Percentiles rank a stretch among this genome's conserved stretches.
These are phyloP conservation scores for Pythium utonaiense DNA, from an alignment of 352 stramenopile species.

Conservation along the genomic window DNA sequence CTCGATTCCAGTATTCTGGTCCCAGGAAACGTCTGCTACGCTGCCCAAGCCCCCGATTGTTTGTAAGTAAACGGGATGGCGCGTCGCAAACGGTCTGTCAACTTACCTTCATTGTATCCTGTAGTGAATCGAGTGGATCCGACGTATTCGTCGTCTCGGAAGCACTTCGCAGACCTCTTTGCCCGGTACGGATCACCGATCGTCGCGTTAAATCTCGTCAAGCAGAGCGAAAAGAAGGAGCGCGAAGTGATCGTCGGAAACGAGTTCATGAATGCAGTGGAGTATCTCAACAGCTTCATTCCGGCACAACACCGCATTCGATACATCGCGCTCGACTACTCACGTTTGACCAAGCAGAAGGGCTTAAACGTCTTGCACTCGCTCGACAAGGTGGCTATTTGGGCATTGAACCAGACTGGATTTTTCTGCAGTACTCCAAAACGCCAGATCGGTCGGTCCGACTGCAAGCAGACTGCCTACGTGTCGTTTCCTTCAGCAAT, in stretches of 20 bases:
- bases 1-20: slow-evolving; percentile 99
- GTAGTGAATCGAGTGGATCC: slow-evolving; percentile 95
- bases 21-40: slow-evolving; percentile 97
- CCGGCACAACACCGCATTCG: slow-evolving; percentile 91
- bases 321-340: slow-evolving; percentile 97
- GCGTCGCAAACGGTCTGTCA: not conserved
- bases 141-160: slow-evolving; percentile 94
- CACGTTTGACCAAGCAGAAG: slow-evolving; percentile 91
- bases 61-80: slow-evolving; percentile 24
- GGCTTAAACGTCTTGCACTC: slow-evolving; percentile 92
- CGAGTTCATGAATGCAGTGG: slow-evolving; percentile 96
- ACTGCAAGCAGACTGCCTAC: slow-evolving; percentile 54
- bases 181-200: slow-evolving; percentile 96
- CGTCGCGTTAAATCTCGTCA: slow-evolving; percentile 98
- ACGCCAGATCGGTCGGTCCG: slow-evolving; percentile 59
- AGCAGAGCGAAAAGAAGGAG: slow-evolving; percentile 96
- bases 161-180: slow-evolving; percentile 94
- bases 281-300: slow-evolving; percentile 97
- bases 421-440: slow-evolving; percentile 96
- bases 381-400: slow-evolving; percentile 94
- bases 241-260: slow-evolving; percentile 97
- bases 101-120: not conserved
- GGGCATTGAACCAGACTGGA: slow-evolving; percentile 95
- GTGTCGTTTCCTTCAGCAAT: slow-evolving; percentile 28
- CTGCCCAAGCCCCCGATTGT: slow-evolving; percentile 98